These are phyloP conservation scores for Colletotrichum liriopes DNA, from an alignment of 2,329 filamentous ascomycete species.

Conservation along the genomic window DNA sequence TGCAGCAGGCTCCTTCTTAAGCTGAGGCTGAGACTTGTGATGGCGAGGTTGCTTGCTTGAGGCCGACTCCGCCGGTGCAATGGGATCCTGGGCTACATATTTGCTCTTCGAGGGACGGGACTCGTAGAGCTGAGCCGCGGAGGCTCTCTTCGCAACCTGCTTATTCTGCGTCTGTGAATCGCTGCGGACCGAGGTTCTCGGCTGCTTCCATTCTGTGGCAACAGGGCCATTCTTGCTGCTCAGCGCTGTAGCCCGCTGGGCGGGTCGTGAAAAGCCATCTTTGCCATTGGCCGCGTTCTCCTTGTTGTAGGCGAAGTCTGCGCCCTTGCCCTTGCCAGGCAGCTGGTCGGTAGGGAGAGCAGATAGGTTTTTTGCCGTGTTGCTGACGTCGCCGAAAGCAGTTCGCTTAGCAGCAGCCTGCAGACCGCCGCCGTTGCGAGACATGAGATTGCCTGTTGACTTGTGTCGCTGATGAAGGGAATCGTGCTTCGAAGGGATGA, in stretches of 20 bases:
- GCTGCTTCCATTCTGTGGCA: slow-evolving; percentile 38
- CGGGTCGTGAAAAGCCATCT: slow-evolving; percentile 44
- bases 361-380: slow-evolving; percentile 64
- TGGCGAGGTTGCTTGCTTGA: slow-evolving; percentile 59
- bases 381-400: slow-evolving; percentile 88
- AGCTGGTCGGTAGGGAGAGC: slow-evolving; percentile 44
- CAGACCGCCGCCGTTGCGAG: slow-evolving; percentile 68
- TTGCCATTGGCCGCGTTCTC: slow-evolving; percentile 46
- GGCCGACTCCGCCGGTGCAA: neutral
- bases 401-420: slow-evolving; percentile 81
- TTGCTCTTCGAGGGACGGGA: slow-evolving; percentile 37
- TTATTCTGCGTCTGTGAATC: slow-evolving; percentile 37
- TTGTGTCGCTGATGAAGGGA: slow-evolving; percentile 86
- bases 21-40: slow-evolving; percentile 68
- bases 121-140: slow-evolving; percentile 30
- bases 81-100: slow-evolving; percentile 32
- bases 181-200: slow-evolving; percentile 33
- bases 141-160: slow-evolving; percentile 34
- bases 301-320: slow-evolving; percentile 52
- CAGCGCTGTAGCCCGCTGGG: slow-evolving; percentile 43
- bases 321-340: slow-evolving; percentile 54
- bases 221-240: slow-evolving; percentile 34
- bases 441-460: slow-evolving; percentile 76
- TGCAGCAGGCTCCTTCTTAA: slow-evolving; percentile 57
- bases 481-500: slow-evolving; percentile 68